Percentiles rank a stretch among this genome's conserved stretches.
phyloP scores from a whole-genome alignment of 257 asterid genomes.

The Catharanthus roseus region DNA sequence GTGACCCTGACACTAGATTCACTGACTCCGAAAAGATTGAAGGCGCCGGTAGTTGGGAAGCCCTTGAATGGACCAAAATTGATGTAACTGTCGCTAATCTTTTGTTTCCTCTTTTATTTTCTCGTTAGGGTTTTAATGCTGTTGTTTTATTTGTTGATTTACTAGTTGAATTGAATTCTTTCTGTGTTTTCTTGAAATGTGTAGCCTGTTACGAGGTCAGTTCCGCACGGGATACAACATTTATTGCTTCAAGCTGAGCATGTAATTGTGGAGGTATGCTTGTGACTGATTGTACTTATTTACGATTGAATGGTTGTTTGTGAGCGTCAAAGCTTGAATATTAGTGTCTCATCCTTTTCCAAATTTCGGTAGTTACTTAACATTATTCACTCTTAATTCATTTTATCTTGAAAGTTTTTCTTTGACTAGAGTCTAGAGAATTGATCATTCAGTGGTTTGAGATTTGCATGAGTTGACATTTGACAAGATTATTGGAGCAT shows the following conservation, averaged over 20 bases:
- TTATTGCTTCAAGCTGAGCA: constrained; percentile 65
- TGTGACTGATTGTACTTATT: not conserved
- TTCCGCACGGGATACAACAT: constrained; percentile 53
- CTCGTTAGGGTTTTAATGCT: not conserved
- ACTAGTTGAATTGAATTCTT: constrained; percentile 1
- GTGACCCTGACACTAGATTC: constrained; percentile 46
- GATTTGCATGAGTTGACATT: not conserved
- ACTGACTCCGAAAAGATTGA: constrained; percentile 69
- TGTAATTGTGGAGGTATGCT: constrained; percentile 63
- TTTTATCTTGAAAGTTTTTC: not conserved
- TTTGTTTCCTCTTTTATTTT: not conserved
- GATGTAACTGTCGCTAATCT: constrained; percentile 6
- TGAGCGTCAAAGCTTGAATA: not conserved
- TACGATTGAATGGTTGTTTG: not conserved
- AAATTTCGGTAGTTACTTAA: not conserved
- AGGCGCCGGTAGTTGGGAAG: constrained; percentile 84
- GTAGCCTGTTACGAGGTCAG: constrained; percentile 69
- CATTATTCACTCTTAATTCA: not conserved
- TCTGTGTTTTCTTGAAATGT: not conserved
- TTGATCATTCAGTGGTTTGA: not conserved
- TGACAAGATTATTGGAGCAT: not conserved
- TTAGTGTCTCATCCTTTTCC: not conserved
- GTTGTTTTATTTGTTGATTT: not conserved
- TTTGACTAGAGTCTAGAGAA: not conserved
- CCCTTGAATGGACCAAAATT: constrained; percentile 88